Conservation (phyloP, 345 rosid species). For the Dovyalis caffra region DNA sequence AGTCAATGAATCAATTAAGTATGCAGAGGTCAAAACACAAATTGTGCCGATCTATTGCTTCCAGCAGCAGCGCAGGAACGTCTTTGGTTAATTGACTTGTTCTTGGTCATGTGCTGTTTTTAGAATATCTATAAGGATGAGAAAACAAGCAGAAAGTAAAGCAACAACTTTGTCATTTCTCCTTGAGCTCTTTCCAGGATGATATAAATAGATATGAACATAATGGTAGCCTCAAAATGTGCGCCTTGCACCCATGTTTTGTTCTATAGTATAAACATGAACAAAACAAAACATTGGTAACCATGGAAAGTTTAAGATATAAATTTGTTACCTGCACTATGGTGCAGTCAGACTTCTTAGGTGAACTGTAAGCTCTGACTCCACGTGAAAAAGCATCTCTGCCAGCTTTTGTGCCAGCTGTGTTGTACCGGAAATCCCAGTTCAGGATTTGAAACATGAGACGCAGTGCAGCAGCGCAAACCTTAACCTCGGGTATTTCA, state of each 20-base stretch:
- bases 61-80: no score
- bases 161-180: no score
- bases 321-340: constrained; percentile 67
- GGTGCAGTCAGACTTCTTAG: constrained; percentile 65
- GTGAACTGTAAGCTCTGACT: constrained; percentile 46
- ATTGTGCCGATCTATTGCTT: no score
- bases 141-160: no score
- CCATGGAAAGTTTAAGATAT: constrained; percentile 14
- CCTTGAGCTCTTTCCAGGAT: no score
- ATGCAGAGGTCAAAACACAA: no score
- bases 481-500: constrained; percentile 76
- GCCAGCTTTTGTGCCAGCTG: constrained; percentile 39
- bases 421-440: constrained; percentile 76
- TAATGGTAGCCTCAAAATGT: no score
- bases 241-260: no score
- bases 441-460: constrained; percentile 91
- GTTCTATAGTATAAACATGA: background rate
- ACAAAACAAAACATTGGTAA: constrained; percentile 6
- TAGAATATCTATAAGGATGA: no score
- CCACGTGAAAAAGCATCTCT: constrained; percentile 60
- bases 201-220: background rate
- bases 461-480: constrained; percentile 75
- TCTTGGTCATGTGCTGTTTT: no score
- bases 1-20: constrained; percentile 9
- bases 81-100: no score